These are phyloP conservation scores for Emergomyces pasteurianus DNA, from an alignment of 2,329 filamentous ascomycete genomes.

Conservation along the genomic window DNA sequence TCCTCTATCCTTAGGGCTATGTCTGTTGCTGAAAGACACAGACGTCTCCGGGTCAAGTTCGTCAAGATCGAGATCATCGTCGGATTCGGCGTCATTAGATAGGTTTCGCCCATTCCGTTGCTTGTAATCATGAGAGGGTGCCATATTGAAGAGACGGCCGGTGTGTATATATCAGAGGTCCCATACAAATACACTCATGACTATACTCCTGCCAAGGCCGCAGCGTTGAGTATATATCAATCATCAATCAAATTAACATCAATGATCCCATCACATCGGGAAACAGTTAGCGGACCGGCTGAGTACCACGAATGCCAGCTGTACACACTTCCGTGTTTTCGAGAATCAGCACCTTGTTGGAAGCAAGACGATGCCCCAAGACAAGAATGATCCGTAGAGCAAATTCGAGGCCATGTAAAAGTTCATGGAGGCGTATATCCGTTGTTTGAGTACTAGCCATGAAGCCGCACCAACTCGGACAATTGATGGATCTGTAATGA, in stretches of 20 bases:
- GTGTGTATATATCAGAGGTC: not conserved
- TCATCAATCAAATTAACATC: not conserved
- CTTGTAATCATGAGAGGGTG: conserved; percentile 26
- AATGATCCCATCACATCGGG: not conserved
- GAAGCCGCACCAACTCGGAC: not conserved
- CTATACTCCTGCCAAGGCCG: not conserved
- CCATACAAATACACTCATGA: not conserved
- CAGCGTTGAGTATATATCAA: not conserved
- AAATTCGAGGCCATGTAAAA: not conserved
- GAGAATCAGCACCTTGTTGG: not conserved
- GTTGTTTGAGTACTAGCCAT: not conserved
- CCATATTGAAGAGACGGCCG: conserved; percentile 17
- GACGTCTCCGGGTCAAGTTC: conserved; percentile 31
- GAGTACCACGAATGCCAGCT: not conserved
- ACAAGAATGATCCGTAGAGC: not conserved
- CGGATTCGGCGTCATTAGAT: conserved; percentile 19
- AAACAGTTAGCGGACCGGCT: not conserved
- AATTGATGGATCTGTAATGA: not conserved
- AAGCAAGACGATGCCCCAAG: not conserved
- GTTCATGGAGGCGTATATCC: not conserved
- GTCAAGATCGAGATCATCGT: conserved; percentile 35
- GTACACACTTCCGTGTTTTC: not conserved
- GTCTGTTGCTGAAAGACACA: conserved; percentile 14
- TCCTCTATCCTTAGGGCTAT: conserved; percentile 7
- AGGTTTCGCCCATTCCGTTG: conserved; percentile 23